Evolutionary conservation across 2,329 filamentous ascomycete genomes (phyloP), one percentile per base, ranked within the genome.

Genomic region (Fusarium anthophilum): DNA sequence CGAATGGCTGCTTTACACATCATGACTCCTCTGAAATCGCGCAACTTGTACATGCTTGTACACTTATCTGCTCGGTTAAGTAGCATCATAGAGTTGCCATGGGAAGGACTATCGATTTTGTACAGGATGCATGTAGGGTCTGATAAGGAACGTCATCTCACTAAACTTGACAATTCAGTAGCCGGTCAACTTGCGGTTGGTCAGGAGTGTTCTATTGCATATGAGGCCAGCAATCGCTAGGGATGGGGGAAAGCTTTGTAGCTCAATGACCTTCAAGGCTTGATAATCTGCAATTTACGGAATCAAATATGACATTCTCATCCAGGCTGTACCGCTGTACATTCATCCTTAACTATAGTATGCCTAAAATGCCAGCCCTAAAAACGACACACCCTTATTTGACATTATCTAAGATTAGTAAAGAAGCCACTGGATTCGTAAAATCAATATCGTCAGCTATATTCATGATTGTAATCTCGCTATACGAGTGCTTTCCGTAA

Each of bases 1-100:
- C 76, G 70, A 78, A 78, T 78, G 43, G 51, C 59, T 71, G 48
- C 50, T 45, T 64, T 64, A 69, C 72, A 76, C 76, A 77, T 76
- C 58, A 70, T 44, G 28, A 18, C 13, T 38, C 41, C 56, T 71
- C 66, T 50, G 70, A 70, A 66, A 53, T 47, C 24, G 15, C 39
- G 51, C 39, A 66, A 11, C 53, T 54, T 69, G 54, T 54, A 60
- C n/a, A 44, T 32, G 24, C 22, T 51, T 47, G 41, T 43, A 45
- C 44, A 55, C 24, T 53, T 38, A 48, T 30, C 37, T 47, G 44
- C 30, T 44, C n/a, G 15, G 43, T 44, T 55, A 56, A 58, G 51
- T 62, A 58, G 50, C 35, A 61, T 66, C 53, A 51, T 39, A 67
- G 60, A 60, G 58, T 68, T 35, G 45, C 15, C 17, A 26, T 38